These are phyloP conservation scores for Rosa multiflora DNA, from an alignment of 306 rosid species.

Conservation along the genomic window DNA sequence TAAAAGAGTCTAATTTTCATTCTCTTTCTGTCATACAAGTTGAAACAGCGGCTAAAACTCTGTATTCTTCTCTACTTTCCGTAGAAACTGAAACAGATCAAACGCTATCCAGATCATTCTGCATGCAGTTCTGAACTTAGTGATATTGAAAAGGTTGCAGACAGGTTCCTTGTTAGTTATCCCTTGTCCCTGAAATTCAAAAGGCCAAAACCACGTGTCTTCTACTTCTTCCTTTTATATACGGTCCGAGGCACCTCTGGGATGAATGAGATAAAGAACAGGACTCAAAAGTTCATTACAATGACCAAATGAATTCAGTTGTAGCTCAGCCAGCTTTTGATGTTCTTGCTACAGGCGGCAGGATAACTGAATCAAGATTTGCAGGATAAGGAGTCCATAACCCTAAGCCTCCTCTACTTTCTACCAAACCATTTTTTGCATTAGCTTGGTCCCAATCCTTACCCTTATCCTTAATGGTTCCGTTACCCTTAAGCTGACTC, in stretches of 20 bases:
- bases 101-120: neutral
- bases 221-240: neutral
- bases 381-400: slow-evolving; percentile 91
- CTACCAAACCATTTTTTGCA: slow-evolving; percentile 50
- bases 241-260: neutral
- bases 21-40: neutral
- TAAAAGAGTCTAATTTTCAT: neutral
- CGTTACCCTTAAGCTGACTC: slow-evolving; percentile 59
- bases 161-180: neutral
- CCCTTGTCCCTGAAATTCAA: neutral
- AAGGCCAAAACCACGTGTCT: neutral
- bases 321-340: slow-evolving; percentile 89
- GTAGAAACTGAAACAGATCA: neutral
- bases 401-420: slow-evolving; percentile 90
- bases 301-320: slow-evolving; percentile 7
- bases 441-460: slow-evolving; percentile 62
- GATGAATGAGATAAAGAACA: slow-evolving; percentile 9
- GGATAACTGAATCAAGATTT: slow-evolving; percentile 62
- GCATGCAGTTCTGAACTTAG: neutral
- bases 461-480: slow-evolving; percentile 41
- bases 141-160: neutral
- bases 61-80: neutral
- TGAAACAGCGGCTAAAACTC: neutral
- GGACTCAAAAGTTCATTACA: slow-evolving; percentile 2
- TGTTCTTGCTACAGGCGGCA: slow-evolving; percentile 68